Percentiles rank a stretch among this genome's conserved stretches.
These are phyloP conservation scores for Smittium culicis DNA, from an alignment of 371 early-diverging fungal genomes.

Conservation along the genomic window DNA sequence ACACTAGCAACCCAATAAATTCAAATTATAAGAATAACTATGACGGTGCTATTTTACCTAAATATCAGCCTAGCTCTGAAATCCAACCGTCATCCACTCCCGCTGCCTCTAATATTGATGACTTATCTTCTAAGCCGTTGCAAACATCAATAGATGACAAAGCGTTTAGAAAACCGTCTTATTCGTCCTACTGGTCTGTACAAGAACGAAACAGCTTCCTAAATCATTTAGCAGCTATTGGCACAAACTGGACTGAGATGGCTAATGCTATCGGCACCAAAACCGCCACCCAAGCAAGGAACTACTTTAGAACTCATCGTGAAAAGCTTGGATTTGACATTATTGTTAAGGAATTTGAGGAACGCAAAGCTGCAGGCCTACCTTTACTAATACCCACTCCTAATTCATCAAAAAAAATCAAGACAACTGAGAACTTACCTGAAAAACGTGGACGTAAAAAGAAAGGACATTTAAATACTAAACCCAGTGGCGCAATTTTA, in stretches of 20 bases:
- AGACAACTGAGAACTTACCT: not conserved
- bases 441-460: not conserved
- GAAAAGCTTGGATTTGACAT: conserved; percentile 46
- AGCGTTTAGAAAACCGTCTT: conserved; percentile 20
- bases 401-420: not conserved
- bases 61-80: no score
- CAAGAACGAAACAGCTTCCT: conserved; percentile 59
- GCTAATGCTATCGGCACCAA: conserved; percentile 59
- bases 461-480: not conserved
- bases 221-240: conserved; percentile 42
- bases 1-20: no score
- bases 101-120: not conserved
- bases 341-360: conserved; percentile 34
- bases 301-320: conserved; percentile 57
- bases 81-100: not conserved
- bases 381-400: not conserved
- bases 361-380: conserved; percentile 10
- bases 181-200: conserved; percentile 79
- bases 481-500: no score
- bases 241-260: conserved; percentile 64
- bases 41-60: no score
- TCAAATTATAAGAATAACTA: no score
- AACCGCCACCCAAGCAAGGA: conserved; percentile 68
- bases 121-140: not conserved
- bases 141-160: not conserved